Evolutionary conservation across 225 moss, liverwort and hornwort genomes (phyloP), one percentile per base, ranked within the genome.

Genomic region (Pseudoscleropodium purum): DNA sequence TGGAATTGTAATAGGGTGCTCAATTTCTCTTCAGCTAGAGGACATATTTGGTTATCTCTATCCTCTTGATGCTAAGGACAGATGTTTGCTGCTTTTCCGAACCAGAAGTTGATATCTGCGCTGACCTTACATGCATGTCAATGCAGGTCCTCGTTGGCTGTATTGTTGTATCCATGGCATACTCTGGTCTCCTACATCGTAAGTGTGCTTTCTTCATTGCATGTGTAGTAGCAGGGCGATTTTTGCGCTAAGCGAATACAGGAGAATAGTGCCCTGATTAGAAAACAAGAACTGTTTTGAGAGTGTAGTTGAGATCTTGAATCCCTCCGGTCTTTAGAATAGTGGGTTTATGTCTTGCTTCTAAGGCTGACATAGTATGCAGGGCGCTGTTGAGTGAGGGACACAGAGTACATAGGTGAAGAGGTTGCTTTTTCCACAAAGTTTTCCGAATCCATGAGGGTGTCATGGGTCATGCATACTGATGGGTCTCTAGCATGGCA

Each of bases 121-220:
- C 85, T 93, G 59, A 90, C 84, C 43, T 72, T 59, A 64, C 26
- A 65, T 62, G 86, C 59, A 64, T 82, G n/a, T 79, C 27, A 87
- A 77, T 91, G 83, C 96, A 98, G 98, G 94, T 97, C 65, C 94
- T 99, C 75, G 95, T 99, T 85, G 99, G 99, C 79, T 96, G 96
- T 88, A 90, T 97, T 66, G 96, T 94, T 70, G 93, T 99, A 61
- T 94, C 99, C 36, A 99, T 99, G 99, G 94, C 95, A 85, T 96
- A 95, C 83, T 91, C 94, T 80, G 96, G 96, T 64, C 96, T 99
- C 74, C 92, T 99, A 87, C 95, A 99, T 92, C 97, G 98, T 98
- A 96, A 95, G 96, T 93, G 85, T 81, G 65, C 91, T 66, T 77
- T 47, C 80, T 64, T 56, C 36, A 27, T 51, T n/a, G 49, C 74